A percentile compares a stretch with the other conserved stretches of the same genome.
These are phyloP conservation scores for Polytolypa hystricis DNA, from an alignment of 2,329 filamentous ascomycete genomes.

Conservation along the genomic window DNA sequence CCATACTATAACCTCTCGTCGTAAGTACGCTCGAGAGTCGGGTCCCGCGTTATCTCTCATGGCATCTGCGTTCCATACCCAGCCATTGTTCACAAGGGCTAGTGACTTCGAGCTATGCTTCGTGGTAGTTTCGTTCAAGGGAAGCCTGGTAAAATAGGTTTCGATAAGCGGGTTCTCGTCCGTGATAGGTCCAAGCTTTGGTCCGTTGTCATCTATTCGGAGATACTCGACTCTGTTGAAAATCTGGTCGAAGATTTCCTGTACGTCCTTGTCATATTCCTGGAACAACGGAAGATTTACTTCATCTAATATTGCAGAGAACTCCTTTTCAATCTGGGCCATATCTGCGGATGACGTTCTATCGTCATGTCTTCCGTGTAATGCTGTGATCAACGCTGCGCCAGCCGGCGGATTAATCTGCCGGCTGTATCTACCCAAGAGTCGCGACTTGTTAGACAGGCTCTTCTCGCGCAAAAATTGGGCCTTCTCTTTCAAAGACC, in stretches of 20 bases:
- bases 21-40: slow-evolving; percentile 82
- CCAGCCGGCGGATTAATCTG: slow-evolving; percentile 57
- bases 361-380: slow-evolving; percentile 58
- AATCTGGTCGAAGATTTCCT: slow-evolving; percentile 77
- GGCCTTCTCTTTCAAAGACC: slow-evolving; percentile 48
- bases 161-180: slow-evolving; percentile 74
- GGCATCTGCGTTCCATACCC: slow-evolving; percentile 97
- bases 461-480: slow-evolving; percentile 55
- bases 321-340: slow-evolving; percentile 38
- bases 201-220: slow-evolving; percentile 82
- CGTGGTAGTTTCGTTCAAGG: slow-evolving; percentile 63
- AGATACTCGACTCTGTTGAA: slow-evolving; percentile 94
- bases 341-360: slow-evolving; percentile 33
- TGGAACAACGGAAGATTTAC: slow-evolving; percentile 81
- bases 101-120: slow-evolving; percentile 66
- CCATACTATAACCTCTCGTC: slow-evolving; percentile 94
- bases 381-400: slow-evolving; percentile 55
- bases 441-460: slow-evolving; percentile 56
- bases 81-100: slow-evolving; percentile 88
- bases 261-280: slow-evolving; percentile 78
- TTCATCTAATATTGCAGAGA: slow-evolving; percentile 61
- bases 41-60: slow-evolving; percentile 88
- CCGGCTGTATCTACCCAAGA: slow-evolving; percentile 72
- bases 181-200: slow-evolving; percentile 70
- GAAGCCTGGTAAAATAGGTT: slow-evolving; percentile 85